Evolutionary conservation across 495 filamentous ascomycete species (phyloP).

Genomic region (Penicillium subrubescens): DNA sequence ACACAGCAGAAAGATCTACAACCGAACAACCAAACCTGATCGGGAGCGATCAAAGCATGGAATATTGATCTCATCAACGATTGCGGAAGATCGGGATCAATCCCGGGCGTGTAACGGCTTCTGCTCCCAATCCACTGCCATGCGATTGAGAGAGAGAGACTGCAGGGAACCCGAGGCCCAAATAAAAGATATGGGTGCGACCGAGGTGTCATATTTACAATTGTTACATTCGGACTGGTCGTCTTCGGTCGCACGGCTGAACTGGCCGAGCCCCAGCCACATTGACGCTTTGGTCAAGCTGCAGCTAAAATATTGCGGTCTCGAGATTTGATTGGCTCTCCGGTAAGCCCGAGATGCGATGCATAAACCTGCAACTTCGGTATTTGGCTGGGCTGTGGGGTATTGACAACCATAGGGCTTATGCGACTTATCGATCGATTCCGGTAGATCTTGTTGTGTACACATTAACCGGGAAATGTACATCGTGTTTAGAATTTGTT

Average conservation of each 20-base stretch:
- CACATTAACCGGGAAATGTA: not conserved
- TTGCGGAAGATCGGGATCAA: not conserved
- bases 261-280: not conserved
- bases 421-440: not conserved
- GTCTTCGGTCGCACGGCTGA: constrained; percentile 1
- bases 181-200: not conserved
- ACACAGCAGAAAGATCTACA: constrained; percentile 3
- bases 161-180: not conserved
- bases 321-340: not conserved
- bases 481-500: not conserved
- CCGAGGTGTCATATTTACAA: constrained; percentile 1
- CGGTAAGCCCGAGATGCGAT: not conserved
- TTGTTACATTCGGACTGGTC: not conserved
- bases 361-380: not conserved
- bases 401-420: not conserved
- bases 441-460: not conserved
- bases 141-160: not conserved
- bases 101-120: not conserved
- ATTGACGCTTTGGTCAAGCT: not conserved
- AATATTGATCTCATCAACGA: not conserved
- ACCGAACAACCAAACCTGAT: not conserved
- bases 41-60: not conserved
- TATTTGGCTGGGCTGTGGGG: not conserved
- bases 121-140: not conserved
- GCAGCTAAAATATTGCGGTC: not conserved